These are phyloP conservation scores for Sphagnum fallax DNA, from an alignment of 228 moss, liverwort and hornwort species.

Conservation along the genomic window DNA sequence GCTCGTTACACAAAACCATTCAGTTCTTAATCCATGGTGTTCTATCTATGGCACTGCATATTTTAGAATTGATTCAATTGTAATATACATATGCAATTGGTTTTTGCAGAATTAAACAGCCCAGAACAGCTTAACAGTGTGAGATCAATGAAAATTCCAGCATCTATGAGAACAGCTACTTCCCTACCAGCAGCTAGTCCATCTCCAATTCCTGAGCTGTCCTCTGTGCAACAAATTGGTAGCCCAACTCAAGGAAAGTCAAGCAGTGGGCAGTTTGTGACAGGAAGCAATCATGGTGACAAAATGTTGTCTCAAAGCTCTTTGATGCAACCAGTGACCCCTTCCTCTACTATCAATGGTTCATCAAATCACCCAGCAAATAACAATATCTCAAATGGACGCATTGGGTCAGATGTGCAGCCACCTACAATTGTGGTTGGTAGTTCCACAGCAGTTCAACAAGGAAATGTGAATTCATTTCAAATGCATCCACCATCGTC, in stretches of 20 bases:
- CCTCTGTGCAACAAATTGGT: conserved; percentile 28
- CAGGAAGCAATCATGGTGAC: conserved; percentile 45
- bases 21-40: background rate
- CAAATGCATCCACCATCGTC: conserved; percentile 24
- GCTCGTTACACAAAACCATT: conserved; percentile 11
- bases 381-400: conserved; percentile 24
- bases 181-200: conserved; percentile 11
- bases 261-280: conserved; percentile 27
- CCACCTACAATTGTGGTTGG: conserved; percentile 21
- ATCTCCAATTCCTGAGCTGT: conserved; percentile 29
- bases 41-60: no score
- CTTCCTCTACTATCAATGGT: conserved; percentile 17
- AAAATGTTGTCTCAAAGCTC: conserved; percentile 32
- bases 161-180: conserved; percentile 1
- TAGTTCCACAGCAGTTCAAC: conserved; percentile 23
- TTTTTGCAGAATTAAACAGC: conserved; percentile 39
- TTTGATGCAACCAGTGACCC: conserved; percentile 22
- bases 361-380: conserved; percentile 13
- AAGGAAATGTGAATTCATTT: conserved; percentile 14
- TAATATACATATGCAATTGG: background rate
- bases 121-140: conserved; percentile 54
- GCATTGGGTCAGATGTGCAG: conserved; percentile 25
- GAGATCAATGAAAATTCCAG: conserved; percentile 33
- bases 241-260: conserved; percentile 25
- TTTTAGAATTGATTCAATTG: background rate